Evolutionary conservation across 148 eudicot genomes (phyloP), one percentile per base, ranked within the genome.

Genomic region (Camellia granthamiana): DNA sequence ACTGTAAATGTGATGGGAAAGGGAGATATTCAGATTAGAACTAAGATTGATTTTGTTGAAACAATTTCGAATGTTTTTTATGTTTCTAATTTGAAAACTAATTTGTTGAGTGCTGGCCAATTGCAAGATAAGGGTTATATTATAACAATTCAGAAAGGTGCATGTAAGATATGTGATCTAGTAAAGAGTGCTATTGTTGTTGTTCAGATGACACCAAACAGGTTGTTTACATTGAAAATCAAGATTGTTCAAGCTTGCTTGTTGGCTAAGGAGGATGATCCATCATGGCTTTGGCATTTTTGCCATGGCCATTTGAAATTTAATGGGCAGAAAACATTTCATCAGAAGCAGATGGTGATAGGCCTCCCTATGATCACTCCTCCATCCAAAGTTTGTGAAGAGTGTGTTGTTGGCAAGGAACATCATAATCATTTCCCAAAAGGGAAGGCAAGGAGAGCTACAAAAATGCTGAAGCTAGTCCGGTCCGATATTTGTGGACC

Each of bases 401-500:
- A 51, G 2, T 80, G 78, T 55, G 3, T 74, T 44, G 43, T 62
- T 30, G 64, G 72, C 3, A 73, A 55, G 30, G 60, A 68, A 59
- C 7, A 11, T 38, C 18, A 61, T 0, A 1, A 3, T 0, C 21
- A 12, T 76, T 30, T 30, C 15, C 76, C 80, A 0, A 6, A 76
- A 41, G 41, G 13, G 4, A 7, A 44, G 11, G 1, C 21, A 3
- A 60, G 12, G 19, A 16, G 44, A 54, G 75, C 68, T 4, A 75
- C 10, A 3, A 10, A 59, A 1, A 1, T 2, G 0, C 21, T 76
- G 2, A 75, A 81, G 64, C 15, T 76, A 0, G n/a, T 79, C 3
- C 76, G 58, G 21, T 74, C 42, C 0, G 76, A 70, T 21, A 23
- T 79, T 3, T 80, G 77, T 62, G 82, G 77, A 6, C 72, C 77